Percentiles rank a stretch among this genome's conserved stretches.
Conservation (phyloP, 140 eudicot species). For the Erigeron philadelphicus region DNA sequence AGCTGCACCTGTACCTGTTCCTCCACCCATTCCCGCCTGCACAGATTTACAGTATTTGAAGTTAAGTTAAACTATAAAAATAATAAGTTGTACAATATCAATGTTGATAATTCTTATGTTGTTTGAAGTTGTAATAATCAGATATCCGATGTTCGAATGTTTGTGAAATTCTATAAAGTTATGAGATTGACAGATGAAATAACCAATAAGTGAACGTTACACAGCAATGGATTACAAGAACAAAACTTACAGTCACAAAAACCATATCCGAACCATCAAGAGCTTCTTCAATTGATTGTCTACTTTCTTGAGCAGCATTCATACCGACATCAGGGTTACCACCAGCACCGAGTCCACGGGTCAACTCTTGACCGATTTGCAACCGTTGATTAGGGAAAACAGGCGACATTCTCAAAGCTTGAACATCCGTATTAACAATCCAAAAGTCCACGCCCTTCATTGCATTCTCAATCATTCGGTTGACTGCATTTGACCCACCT, state of each 20-base stretch:
- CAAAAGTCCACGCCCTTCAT: constrained; percentile 89
- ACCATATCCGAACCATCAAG: constrained; percentile 79
- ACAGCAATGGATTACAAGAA: background rate
- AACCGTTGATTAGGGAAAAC: constrained; percentile 52
- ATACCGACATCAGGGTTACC: constrained; percentile 84
- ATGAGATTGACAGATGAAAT: background rate
- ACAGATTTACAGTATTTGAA: background rate
- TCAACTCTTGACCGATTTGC: constrained; percentile 79
- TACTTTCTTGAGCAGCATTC: constrained; percentile 87
- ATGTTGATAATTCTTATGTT: background rate
- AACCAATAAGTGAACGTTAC: background rate
- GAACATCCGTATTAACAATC: constrained; percentile 80
- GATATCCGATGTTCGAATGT: background rate
- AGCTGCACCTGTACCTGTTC: constrained; percentile 89
- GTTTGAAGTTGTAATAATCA: background rate
- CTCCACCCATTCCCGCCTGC: constrained; percentile 99
- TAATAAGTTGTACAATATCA: background rate
- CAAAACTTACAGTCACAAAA: constrained; percentile 69
- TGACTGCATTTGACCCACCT: constrained; percentile 91
- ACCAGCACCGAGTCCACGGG: constrained; percentile 93
- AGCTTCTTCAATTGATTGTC: constrained; percentile 58
- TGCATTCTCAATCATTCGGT: constrained; percentile 78
- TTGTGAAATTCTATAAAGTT: background rate
- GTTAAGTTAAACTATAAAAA: background rate
- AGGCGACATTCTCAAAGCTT: constrained; percentile 76